Conservation (phyloP, 163 green algal genomes). For the Scenedesmus sp. region DNA sequence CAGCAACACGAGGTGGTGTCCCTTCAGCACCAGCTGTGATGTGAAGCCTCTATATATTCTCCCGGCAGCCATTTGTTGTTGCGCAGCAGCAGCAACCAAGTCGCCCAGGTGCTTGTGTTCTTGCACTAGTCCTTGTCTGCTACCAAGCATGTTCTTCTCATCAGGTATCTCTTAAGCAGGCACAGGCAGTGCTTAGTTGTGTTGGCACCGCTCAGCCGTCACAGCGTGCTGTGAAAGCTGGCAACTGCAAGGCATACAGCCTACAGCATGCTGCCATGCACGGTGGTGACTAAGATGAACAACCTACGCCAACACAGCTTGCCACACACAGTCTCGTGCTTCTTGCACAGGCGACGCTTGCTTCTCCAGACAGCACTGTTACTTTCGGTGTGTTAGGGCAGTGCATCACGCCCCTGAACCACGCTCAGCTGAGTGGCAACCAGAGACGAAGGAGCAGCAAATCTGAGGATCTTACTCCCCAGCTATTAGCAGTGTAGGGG, state of each 20-base stretch:
- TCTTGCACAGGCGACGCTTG: not conserved
- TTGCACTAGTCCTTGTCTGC: not conserved
- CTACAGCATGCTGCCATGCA: not conserved
- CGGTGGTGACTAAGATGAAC: not conserved
- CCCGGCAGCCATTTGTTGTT: conserved; percentile 42
- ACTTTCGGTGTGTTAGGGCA: not conserved
- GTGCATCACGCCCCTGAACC: not conserved
- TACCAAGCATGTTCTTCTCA: not conserved
- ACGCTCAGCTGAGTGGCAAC: not conserved
- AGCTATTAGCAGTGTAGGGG: not conserved
- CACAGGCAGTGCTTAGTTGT: not conserved
- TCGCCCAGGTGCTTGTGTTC: not conserved
- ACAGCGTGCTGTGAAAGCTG: no score
- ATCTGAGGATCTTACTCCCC: not conserved
- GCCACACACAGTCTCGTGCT: not conserved
- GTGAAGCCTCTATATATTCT: no score
- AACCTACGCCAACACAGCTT: not conserved
- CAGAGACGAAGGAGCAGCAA: no score
- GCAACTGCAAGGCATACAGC: not conserved
- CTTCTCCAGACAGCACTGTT: not conserved
- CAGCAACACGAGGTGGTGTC: not conserved
- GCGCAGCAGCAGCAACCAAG: not conserved
- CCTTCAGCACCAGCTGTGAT: no score
- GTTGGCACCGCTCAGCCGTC: not conserved
- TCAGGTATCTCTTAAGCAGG: not conserved